A percentile compares a stretch with the other conserved stretches of the same genome.
phyloP scores from a whole-genome alignment of 225 moss, liverwort and hornwort genomes.

The Climacium dendroides region DNA sequence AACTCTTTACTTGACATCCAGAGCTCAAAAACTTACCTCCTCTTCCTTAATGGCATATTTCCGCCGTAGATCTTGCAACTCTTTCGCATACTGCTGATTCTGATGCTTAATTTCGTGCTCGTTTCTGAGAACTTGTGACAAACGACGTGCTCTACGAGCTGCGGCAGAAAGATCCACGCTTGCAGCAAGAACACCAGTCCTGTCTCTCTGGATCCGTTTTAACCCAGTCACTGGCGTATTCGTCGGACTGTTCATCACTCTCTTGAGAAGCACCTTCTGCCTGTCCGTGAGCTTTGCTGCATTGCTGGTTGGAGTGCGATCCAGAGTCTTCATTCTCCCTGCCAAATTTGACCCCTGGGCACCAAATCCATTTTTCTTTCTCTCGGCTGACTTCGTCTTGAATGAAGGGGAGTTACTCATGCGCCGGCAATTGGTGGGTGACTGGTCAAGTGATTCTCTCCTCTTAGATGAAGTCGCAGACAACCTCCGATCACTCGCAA shows the following conservation, averaged over 20 bases:
- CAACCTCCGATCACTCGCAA: conserved; percentile 25
- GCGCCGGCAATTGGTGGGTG: conserved; percentile 26
- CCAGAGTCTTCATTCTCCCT: neutral
- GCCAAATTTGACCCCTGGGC: neutral
- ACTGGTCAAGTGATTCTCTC: conserved; percentile 12
- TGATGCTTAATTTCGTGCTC: conserved; percentile 30
- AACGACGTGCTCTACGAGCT: conserved; percentile 40
- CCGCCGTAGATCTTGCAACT: conserved; percentile 21
- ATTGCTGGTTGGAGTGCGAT: neutral
- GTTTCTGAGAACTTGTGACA: conserved; percentile 44
- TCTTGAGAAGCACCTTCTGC: conserved; percentile 30
- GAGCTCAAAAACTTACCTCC: conserved; percentile 7
- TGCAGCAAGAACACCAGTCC: neutral
- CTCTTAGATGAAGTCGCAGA: conserved; percentile 15
- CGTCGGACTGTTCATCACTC: conserved; percentile 20
- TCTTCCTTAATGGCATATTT: neutral
- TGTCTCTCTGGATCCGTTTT: conserved; percentile 5
- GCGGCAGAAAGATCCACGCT: conserved; percentile 43
- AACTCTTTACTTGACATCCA: neutral
- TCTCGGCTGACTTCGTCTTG: conserved; percentile 14
- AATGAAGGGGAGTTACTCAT: conserved; percentile 22
- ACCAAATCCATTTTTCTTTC: neutral
- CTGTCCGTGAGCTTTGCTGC: conserved; percentile 13
- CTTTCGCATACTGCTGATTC: conserved; percentile 23
- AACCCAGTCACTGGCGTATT: conserved; percentile 3